These are phyloP conservation scores for Dalbergia oliveri DNA, from an alignment of 306 rosid genomes.

Conservation along the genomic window DNA sequence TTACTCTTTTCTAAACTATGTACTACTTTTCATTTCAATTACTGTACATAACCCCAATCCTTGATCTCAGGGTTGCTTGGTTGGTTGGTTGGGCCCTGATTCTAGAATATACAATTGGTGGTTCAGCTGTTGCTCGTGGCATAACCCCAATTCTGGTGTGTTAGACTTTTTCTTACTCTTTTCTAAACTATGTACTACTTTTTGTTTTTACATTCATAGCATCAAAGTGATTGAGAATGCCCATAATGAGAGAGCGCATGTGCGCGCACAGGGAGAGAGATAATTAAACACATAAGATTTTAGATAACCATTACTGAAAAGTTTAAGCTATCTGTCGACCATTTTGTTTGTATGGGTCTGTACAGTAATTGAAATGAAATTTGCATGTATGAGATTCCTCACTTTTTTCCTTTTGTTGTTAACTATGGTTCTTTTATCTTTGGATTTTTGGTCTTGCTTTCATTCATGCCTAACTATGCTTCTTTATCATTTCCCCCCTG, in stretches of 20 bases:
- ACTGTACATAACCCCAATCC: too few species aligned
- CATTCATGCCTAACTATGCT: not conserved
- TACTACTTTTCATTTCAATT: too few species aligned
- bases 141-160: slow-evolving; percentile 94
- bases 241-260: too few species aligned
- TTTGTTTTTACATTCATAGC: slow-evolving; percentile 15
- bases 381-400: slow-evolving; percentile 7
- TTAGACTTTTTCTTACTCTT: not conserved
- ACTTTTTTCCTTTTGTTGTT: not conserved
- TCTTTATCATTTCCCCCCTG: not conserved
- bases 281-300: not conserved
- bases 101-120: slow-evolving; percentile 92
- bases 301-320: slow-evolving; percentile 2
- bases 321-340: not conserved
- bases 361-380: not conserved
- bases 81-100: slow-evolving; percentile 93
- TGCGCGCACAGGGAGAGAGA: not conserved
- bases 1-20: not conserved
- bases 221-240: not conserved
- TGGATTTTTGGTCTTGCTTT: slow-evolving; percentile 2
- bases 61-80: slow-evolving; percentile 76
- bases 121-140: slow-evolving; percentile 95
- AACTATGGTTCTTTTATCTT: not conserved
- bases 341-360: slow-evolving; percentile 7
- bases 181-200: not conserved